Evolutionary conservation across 345 rosid genomes (phyloP), one percentile per base, ranked within the genome.

Genomic region (Lenwebbia sp.): DNA sequence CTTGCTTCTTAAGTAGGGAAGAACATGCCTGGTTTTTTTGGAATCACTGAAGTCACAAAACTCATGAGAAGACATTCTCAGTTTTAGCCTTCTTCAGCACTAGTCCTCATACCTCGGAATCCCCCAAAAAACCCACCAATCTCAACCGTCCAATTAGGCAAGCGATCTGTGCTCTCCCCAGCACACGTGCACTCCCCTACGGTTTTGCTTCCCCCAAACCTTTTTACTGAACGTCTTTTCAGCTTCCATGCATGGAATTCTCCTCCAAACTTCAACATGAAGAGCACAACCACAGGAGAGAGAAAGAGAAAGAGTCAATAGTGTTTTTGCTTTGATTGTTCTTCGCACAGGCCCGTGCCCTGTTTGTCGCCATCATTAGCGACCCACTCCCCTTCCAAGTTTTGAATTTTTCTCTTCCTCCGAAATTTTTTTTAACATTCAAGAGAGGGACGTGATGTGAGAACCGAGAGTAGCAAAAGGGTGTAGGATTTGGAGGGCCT

Each of bases 341-440:
- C 25, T 10, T 30, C 11, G 41, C 84, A 8, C 22, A 33, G 58
- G 41, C 23, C 84, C 30, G 3, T 82, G 57, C 84, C 84, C 40
- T 37, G 57, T 83, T 91, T 88, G 85, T 93, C 92, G 91, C 92
- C 95, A 89, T 91, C 93, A 86, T 90, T 92, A 84, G 89, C 90
- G 88, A 90, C 91, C 89, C 84, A 84, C 86, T 30, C 83, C 62
- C 60, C 74, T 84, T 84, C 57, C 23, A 84, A 54, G 62, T 22
- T 84, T 84, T 84, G 62, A 88, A n/a, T 86, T 23, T 37, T 85
- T 84, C 65, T 65, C 83, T 28, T 51, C 49, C 85, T 75, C 47
- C 76, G 49, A 57, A 82, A 1, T 47, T 83, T 75, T 84, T 74
- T 51, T 33, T 55, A 84, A 89, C 84, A 23, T 51, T 84, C 53